Evolutionary conservation across 2,329 filamentous ascomycete species (phyloP).

Genomic region (Aspergillus candidus): DNA sequence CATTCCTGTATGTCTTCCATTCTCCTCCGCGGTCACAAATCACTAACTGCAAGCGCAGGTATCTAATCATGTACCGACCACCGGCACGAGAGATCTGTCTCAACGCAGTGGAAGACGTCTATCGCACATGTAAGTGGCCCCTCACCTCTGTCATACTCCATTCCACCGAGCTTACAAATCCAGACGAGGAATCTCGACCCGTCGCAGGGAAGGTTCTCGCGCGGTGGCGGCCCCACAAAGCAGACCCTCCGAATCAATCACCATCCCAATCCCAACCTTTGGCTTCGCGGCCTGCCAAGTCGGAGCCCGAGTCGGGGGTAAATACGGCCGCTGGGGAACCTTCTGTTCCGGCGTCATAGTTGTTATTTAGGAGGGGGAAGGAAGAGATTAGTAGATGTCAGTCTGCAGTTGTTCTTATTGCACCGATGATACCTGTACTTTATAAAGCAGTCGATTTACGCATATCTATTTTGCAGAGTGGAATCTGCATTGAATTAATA

Average conservation of each 20-base stretch:
- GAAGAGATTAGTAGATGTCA: too few relatives aligned
- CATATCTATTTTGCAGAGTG: too few relatives aligned
- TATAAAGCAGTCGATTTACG: too few relatives aligned
- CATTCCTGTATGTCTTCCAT: conserved; percentile 52
- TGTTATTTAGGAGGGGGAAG: neutral
- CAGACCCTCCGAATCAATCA: conserved; percentile 15
- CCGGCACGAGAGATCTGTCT: conserved; percentile 53
- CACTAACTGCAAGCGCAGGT: conserved; percentile 38
- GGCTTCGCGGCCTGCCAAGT: too few relatives aligned
- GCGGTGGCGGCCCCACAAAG: conserved; percentile 50
- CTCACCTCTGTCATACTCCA: conserved; percentile 3
- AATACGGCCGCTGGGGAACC: neutral
- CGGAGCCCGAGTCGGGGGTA: too few relatives aligned
- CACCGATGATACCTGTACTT: too few relatives aligned
- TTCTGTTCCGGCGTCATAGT: neutral
- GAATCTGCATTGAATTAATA: too few relatives aligned
- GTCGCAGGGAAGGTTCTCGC: conserved; percentile 49
- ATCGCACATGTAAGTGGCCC: conserved; percentile 44
- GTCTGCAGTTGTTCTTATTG: too few relatives aligned
- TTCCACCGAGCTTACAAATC: neutral
- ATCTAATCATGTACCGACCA: conserved; percentile 54
- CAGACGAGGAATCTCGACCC: conserved; percentile 43
- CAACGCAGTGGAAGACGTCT: conserved; percentile 55
- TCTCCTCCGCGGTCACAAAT: too few relatives aligned
- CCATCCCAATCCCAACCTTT: conserved; percentile 5